Conservation (phyloP, 2,329 filamentous ascomycete species). For the Thielaviopsis ethacetica region DNA sequence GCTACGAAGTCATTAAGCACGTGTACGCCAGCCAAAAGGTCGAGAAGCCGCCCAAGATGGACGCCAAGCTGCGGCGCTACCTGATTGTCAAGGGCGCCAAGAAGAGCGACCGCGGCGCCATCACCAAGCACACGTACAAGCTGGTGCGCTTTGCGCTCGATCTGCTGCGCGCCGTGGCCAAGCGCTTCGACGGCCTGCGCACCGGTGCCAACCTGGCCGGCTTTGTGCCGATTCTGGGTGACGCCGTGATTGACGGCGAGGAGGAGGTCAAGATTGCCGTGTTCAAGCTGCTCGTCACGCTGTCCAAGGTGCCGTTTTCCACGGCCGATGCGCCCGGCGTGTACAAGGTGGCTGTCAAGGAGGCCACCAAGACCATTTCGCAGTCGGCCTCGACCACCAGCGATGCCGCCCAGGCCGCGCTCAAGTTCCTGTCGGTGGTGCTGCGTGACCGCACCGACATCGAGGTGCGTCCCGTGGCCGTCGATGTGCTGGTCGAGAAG, state of each 20-base stretch:
- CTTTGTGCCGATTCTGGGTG: constrained; percentile 78
- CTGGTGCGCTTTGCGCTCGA: constrained; percentile 78
- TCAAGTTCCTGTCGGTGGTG: constrained; percentile 77
- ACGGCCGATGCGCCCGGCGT: constrained; percentile 47
- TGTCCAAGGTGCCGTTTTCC: constrained; percentile 69
- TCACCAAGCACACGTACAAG: constrained; percentile 72
- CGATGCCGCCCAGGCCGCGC: constrained; percentile 69
- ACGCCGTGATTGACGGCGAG: constrained; percentile 66
- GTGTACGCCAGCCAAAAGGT: constrained; percentile 52
- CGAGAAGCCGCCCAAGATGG: constrained; percentile 34
- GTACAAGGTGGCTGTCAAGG: constrained; percentile 64
- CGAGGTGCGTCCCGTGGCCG: constrained; percentile 59
- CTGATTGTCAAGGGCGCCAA: constrained; percentile 66
- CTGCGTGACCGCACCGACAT: constrained; percentile 67
- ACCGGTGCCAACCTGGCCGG: constrained; percentile 66
- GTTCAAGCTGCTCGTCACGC: constrained; percentile 67
- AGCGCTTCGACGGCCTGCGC: constrained; percentile 67
- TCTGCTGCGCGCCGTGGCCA: constrained; percentile 67
- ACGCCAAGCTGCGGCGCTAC: constrained; percentile 53
- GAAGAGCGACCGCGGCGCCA: constrained; percentile 54
- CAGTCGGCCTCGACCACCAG: constrained; percentile 62
- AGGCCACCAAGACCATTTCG: constrained; percentile 69
- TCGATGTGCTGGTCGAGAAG: constrained; percentile 68
- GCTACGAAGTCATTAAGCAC: constrained; percentile 83
- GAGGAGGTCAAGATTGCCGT: constrained; percentile 87